Conservation (phyloP, 192 early-diverging fungal species). For the Umbelopsis sp. region DNA sequence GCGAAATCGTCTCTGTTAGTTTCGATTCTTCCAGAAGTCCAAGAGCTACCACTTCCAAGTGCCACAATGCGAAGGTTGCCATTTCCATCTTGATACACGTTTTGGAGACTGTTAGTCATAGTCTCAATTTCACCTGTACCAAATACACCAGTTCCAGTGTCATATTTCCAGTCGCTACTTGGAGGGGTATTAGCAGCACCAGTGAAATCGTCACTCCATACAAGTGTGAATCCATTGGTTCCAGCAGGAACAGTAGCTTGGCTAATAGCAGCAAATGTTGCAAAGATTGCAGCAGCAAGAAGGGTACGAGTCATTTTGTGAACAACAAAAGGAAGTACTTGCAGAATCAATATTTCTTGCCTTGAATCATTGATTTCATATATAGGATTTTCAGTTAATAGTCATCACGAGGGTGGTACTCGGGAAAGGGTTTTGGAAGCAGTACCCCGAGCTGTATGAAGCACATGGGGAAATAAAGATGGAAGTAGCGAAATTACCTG, state of each 20-base stretch:
- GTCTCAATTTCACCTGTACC: slow-evolving; percentile 9
- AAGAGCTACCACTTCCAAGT: not conserved
- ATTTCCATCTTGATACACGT: not conserved
- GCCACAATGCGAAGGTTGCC: not conserved
- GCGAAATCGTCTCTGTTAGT: not conserved
- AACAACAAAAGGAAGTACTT: not conserved
- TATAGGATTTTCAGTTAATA: not conserved
- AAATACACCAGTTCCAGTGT: not conserved
- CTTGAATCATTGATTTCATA: not conserved
- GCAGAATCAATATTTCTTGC: no score
- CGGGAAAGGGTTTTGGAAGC: not conserved
- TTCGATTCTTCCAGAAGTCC: slow-evolving; percentile 15
- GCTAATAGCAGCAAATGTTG: not conserved
- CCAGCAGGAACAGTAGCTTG: slow-evolving; percentile 7
- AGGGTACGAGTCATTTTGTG: slow-evolving; percentile 1
- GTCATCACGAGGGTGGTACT: not conserved
- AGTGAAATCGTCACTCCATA: slow-evolving; percentile 8
- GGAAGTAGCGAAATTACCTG: not conserved
- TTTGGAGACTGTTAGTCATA: not conserved
- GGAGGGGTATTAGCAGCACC: not conserved
- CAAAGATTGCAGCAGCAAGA: not conserved
- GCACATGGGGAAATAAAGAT: not conserved
- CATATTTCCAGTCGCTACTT: slow-evolving; percentile 1
- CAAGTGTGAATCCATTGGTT: not conserved
- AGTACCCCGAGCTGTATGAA: not conserved